These are phyloP conservation scores for Pseudocercospora pini-densiflorae DNA, from an alignment of 2,329 filamentous ascomycete species.

Conservation along the genomic window DNA sequence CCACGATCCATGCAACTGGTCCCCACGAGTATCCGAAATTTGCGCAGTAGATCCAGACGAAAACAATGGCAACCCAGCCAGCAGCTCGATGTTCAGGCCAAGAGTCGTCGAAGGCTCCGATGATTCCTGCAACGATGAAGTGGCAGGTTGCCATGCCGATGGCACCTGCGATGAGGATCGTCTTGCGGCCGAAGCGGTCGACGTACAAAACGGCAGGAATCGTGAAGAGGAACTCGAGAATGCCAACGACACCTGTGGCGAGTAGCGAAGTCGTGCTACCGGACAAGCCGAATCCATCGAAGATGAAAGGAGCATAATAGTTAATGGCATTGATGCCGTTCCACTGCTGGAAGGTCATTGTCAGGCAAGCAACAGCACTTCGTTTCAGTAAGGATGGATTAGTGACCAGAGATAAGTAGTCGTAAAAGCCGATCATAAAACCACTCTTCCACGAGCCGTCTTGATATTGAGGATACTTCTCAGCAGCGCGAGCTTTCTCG, in stretches of 20 bases:
- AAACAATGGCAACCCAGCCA: conserved; percentile 2
- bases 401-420: conserved; percentile 43
- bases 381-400: conserved; percentile 66
- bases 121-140: background rate
- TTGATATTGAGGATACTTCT: conserved; percentile 66
- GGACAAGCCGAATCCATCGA: conserved; percentile 50
- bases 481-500: conserved; percentile 70
- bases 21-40: background rate
- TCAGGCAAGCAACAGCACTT: conserved; percentile 60
- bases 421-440: conserved; percentile 71
- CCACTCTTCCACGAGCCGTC: conserved; percentile 55
- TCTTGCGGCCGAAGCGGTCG: conserved; percentile 66
- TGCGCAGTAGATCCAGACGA: conserved; percentile 5
- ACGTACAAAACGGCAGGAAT: conserved; percentile 68
- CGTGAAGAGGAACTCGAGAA: conserved; percentile 69
- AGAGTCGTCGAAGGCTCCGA: background rate
- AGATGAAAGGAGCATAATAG: conserved; percentile 53
- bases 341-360: conserved; percentile 57
- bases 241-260: conserved; percentile 70
- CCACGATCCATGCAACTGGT: background rate
- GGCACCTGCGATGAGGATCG: conserved; percentile 51
- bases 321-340: conserved; percentile 48
- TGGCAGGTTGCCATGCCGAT: conserved; percentile 36
- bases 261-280: conserved; percentile 58
- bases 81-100: conserved; percentile 4